Base-by-base conservation (phyloP, 805 yeast species). In the Pichia manshurica region DNA sequence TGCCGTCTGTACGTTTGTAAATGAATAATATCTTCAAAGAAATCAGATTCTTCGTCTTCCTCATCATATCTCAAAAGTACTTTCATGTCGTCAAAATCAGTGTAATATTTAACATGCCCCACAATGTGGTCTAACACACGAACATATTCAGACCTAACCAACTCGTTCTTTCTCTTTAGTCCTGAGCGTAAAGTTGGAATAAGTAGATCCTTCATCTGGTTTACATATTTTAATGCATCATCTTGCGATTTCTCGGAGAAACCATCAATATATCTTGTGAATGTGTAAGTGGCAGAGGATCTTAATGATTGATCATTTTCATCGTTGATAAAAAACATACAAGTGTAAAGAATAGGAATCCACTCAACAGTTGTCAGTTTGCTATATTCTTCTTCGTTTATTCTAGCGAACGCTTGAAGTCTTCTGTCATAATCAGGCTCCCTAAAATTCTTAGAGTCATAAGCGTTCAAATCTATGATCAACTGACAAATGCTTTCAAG, bases 1-100 rank as follows among this genome's bases (percentile, higher is more conserved):
- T 85, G 89, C 56, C 96, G 83, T 67, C 95, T 79, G 59, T 84
- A 88, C 9, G 84, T 57, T 67, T 91, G 99, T 33, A 91, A 81
- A 63, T 91, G 96, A 50, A 74, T 75, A 42, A 93, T 73, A 56
- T 89, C 88, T 42, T 56, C 57, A 57, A 66, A 66, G 42, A 64
- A 63, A 63, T 87, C 82, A 4, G 88, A 84, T 56, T 89, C 97
- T 33, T 82, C 91, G 56, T 88, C 95, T 35, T 82, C 83, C 41
- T 74, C 72, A 37, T 82, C 82, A 44, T 75, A 72, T 56, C 70
- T 74, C 1, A 82, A 64, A 35, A 91, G 66, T 1, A 76, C 71
- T 48, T 76, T 74, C 89, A 90, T 73, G 55, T 85, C 91, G 21
- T 70, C 68, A 33, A 88, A 67, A 2, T 77, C 87, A 33, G 55